phyloP scores from a whole-genome alignment of 768 basidiomycete genomes.

The Rubroboletus satanas region DNA sequence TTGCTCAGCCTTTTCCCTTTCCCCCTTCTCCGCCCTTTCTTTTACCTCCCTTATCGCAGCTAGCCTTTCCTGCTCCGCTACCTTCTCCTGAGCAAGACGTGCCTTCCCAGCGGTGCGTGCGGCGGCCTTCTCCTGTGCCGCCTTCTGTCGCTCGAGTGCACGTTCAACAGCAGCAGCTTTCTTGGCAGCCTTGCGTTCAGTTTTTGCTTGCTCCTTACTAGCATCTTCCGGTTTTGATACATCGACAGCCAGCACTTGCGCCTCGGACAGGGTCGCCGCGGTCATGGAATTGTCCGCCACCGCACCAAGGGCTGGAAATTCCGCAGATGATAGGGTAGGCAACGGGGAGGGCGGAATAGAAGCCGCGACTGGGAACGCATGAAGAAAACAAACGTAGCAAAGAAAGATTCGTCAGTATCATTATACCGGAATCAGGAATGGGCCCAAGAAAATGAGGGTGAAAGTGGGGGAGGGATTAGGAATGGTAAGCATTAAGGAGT shows the following conservation, averaged over 20 bases:
- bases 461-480: constrained; percentile 39
- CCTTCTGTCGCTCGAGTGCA: constrained; percentile 55
- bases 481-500: constrained; percentile 14
- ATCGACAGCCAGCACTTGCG: constrained; percentile 15
- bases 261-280: constrained; percentile 18
- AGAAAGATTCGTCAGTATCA: constrained; percentile 40
- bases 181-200: constrained; percentile 60
- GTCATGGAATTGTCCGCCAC: constrained; percentile 10
- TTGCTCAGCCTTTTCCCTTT: constrained; percentile 36
- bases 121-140: constrained; percentile 56
- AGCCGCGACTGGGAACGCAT: constrained; percentile 33
- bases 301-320: constrained; percentile 66
- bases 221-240: constrained; percentile 32
- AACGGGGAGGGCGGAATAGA: constrained; percentile 39
- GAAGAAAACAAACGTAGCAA: constrained; percentile 20
- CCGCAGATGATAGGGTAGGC: constrained; percentile 56
- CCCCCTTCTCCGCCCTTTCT: constrained; percentile 34
- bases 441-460: constrained; percentile 35
- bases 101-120: constrained; percentile 50
- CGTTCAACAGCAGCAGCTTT: constrained; percentile 61
- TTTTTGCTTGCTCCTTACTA: constrained; percentile 50
- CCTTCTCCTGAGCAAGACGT: constrained; percentile 50
- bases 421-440: constrained; percentile 40
- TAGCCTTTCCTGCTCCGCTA: constrained; percentile 48
- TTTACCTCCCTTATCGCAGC: constrained; percentile 37